phyloP scores from a whole-genome alignment of 2,329 filamentous ascomycete genomes.

The Arthrobotrys entomopaga region DNA sequence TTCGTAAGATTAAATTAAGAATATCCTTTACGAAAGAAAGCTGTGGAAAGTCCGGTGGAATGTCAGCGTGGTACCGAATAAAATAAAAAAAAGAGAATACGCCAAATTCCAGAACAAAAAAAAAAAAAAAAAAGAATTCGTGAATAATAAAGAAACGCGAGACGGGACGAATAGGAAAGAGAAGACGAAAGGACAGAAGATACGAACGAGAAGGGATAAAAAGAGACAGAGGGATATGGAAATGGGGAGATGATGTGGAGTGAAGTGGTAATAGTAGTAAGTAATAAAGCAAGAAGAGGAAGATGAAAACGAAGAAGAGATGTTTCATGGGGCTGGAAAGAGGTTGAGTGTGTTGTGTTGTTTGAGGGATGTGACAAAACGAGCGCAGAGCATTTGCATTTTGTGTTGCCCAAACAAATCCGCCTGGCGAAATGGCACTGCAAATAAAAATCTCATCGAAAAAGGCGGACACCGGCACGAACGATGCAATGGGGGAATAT shows the following conservation, averaged over 20 bases:
- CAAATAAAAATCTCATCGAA: slow-evolving; percentile 30
- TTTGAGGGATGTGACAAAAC: slow-evolving; percentile 19
- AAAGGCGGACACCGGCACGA: slow-evolving; percentile 15
- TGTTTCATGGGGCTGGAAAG: slow-evolving; percentile 34
- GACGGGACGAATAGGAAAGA: not conserved
- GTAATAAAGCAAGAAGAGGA: not conserved
- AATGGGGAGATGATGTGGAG: not conserved
- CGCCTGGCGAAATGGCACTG: not conserved
- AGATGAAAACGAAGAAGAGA: slow-evolving; percentile 7
- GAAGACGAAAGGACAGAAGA: not conserved
- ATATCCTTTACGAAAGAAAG: slow-evolving; percentile 8
- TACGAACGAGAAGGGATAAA: not conserved
- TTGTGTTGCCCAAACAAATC: slow-evolving; percentile 30
- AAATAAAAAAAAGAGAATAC: not conserved
- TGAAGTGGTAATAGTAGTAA: not conserved
- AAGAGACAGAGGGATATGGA: not conserved
- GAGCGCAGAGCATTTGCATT: slow-evolving; percentile 15
- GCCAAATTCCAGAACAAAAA: not conserved
- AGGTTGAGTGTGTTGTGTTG: slow-evolving; percentile 31
- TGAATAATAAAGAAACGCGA: not conserved
- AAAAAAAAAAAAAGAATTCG: slow-evolving; percentile 3
- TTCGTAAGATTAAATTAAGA: slow-evolving; percentile 13
- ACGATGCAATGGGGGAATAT: slow-evolving; percentile 4
- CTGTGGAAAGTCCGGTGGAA: slow-evolving; percentile 1
- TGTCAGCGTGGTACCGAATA: slow-evolving; percentile 1